Percentiles rank a stretch among this genome's conserved stretches.
phyloP scores from a whole-genome alignment of 192 early-diverging fungal genomes.

The Coemansia erecta region DNA sequence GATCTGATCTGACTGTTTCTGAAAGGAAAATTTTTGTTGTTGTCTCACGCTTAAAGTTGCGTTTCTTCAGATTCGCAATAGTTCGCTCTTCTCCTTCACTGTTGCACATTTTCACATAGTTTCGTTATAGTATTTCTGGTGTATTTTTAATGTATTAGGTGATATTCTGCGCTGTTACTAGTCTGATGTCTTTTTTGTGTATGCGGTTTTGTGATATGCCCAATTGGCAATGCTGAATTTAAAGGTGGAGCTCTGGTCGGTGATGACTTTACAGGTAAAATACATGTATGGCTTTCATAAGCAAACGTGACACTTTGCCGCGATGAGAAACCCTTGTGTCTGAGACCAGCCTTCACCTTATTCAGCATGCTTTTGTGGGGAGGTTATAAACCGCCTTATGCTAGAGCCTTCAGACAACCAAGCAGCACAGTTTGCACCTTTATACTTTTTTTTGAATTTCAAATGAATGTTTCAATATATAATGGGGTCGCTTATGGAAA shows the following conservation, averaged over 20 bases:
- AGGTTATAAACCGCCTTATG: not conserved
- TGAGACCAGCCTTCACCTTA: slow-evolving; percentile 18
- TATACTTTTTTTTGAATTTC: not conserved
- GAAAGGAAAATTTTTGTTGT: too few relatives aligned
- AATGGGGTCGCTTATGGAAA: too few relatives aligned
- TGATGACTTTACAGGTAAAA: slow-evolving; percentile 6
- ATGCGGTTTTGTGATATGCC: too few relatives aligned
- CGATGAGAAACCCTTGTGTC: slow-evolving; percentile 26
- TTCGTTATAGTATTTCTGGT: not conserved
- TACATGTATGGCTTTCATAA: slow-evolving; percentile 50
- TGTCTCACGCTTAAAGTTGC: too few relatives aligned
- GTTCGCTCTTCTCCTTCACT: not conserved
- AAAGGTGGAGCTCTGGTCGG: not conserved
- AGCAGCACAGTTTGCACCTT: not conserved
- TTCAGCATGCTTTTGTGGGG: not conserved
- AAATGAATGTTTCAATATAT: too few relatives aligned
- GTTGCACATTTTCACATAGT: not conserved
- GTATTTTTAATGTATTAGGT: not conserved
- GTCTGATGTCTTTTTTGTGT: too few relatives aligned
- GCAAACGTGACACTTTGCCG: slow-evolving; percentile 35
- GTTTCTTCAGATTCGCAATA: too few relatives aligned
- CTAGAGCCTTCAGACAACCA: not conserved
- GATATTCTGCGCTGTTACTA: too few relatives aligned
- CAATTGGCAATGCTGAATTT: not conserved
- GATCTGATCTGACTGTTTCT: too few relatives aligned